Conservation (phyloP, 331 rosid species). For the Ulmus americana region DNA sequence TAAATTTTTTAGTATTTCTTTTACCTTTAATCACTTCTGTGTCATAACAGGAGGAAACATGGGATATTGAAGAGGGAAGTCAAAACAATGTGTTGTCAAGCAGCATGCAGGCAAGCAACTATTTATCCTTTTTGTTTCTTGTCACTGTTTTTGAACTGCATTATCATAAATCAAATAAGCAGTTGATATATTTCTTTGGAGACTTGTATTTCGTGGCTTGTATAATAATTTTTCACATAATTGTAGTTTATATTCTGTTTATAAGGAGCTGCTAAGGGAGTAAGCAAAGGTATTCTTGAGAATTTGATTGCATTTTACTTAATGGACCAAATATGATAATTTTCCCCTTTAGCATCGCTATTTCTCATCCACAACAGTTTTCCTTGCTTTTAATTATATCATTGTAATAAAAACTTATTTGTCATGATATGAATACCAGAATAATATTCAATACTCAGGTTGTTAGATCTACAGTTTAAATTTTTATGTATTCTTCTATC, state of each 20-base stretch:
- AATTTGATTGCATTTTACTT: no score
- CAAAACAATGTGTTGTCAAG: slow-evolving; percentile 91
- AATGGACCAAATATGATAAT: no score
- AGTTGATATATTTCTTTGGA: no score
- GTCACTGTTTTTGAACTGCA: slow-evolving; percentile 2
- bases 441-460: not conserved
- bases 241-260: no score
- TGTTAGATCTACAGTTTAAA: not conserved
- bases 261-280: no score
- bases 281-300: no score
- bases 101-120: slow-evolving; percentile 82
- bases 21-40: not conserved
- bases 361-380: no score
- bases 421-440: not conserved
- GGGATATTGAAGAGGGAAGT: slow-evolving; percentile 98
- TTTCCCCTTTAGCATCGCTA: no score
- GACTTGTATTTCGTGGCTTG: no score
- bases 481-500: not conserved
- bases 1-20: slow-evolving; percentile 14
- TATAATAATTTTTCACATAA: no score
- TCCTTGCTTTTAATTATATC: no score
- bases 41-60: slow-evolving; percentile 76
- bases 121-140: slow-evolving; percentile 14
- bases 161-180: not conserved
- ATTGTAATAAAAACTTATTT: not conserved